phyloP scores from a whole-genome alignment of 345 rosid species.

The Moricandia arvensis region DNA sequence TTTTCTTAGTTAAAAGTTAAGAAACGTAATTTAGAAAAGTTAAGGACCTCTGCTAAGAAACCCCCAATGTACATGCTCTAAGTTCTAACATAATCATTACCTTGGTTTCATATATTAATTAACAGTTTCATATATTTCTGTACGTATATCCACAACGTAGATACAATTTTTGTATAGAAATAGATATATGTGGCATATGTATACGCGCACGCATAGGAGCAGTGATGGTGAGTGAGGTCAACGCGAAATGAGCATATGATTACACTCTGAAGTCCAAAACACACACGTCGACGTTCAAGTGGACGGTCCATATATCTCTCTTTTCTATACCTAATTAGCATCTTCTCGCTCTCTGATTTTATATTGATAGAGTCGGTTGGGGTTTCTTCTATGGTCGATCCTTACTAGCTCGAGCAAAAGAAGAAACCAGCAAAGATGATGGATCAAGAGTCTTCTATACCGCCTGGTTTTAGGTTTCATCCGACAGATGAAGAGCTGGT shows the following conservation, averaged over 20 bases:
- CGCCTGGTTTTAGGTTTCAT: constrained; percentile 97
- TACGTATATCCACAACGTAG: neutral
- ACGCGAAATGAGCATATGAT: constrained; percentile 38
- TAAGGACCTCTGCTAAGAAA: no score
- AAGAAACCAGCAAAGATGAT: constrained; percentile 14
- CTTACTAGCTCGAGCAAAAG: constrained; percentile 16
- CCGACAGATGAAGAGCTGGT: constrained; percentile 98
- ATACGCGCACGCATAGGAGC: constrained; percentile 27
- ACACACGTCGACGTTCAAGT: constrained; percentile 32
- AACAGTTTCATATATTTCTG: neutral
- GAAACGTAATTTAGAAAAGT: no score
- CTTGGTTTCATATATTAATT: no score
- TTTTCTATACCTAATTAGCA: constrained; percentile 16
- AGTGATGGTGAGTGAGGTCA: constrained; percentile 29
- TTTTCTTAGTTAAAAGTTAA: no score
- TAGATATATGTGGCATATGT: no score
- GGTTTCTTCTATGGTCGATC: constrained; percentile 28
- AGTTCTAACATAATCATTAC: constrained; percentile 31
- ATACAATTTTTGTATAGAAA: neutral
- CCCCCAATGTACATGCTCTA: no score
- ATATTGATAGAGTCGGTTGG: constrained; percentile 17
- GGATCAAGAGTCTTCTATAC: constrained; percentile 56
- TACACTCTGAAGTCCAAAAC: constrained; percentile 30
- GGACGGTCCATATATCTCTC: constrained; percentile 33
- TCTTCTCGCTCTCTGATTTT: constrained; percentile 1